Evolutionary conservation across 495 filamentous ascomycete species (phyloP), one percentile per base, ranked within the genome.

Genomic region (Penicillium cataractarum): DNA sequence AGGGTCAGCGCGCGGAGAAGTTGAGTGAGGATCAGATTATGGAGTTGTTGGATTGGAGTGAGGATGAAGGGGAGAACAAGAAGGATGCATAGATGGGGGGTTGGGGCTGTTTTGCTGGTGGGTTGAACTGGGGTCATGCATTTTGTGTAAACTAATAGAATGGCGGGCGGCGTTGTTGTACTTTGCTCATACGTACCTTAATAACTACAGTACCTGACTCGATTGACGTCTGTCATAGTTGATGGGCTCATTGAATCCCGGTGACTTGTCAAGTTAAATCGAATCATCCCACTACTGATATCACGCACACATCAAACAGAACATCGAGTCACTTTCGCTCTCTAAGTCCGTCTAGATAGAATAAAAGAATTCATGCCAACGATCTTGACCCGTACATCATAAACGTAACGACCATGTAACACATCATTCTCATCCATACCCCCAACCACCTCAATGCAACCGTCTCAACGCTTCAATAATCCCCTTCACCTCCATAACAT

Each of bases 401-500:
- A 33, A 54, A 35, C 51, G n/a, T 22, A 54, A 32, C 15, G 2
- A 33, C 29, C 3, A 39, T 39, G 12, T 2, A 39, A 39, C 4
- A 39, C 29, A 31, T 19, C 51, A 46, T 39, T 15, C 31, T 35
- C 50, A 32, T 52, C 27, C n/a, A 21, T n/a, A 12, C 1, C 26
- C 46, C 15, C 49, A n/a, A 29, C 29, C n/a, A 60, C 12, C 12
- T 65, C 55, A 92, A 74, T 90, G 89, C 73, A 93, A 77, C 63
- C 90, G 79, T 68, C 87, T 87, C 58, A 95, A 74, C 46, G 87
- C 89, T 71, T 93, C 91, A 6, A 94, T 85, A 58, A 90, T 74
- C 39, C 81, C 81, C 66, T 89, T 87, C 66, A 97, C 84, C 24
- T 86, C 86, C 65, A 92, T 90, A 3, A 95, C 87, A 72, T 79